Percentiles rank a stretch among this genome's conserved stretches.
Evolutionary conservation across 2,329 filamentous ascomycete species (phyloP).

Genomic region (Laburnicola sp.): DNA sequence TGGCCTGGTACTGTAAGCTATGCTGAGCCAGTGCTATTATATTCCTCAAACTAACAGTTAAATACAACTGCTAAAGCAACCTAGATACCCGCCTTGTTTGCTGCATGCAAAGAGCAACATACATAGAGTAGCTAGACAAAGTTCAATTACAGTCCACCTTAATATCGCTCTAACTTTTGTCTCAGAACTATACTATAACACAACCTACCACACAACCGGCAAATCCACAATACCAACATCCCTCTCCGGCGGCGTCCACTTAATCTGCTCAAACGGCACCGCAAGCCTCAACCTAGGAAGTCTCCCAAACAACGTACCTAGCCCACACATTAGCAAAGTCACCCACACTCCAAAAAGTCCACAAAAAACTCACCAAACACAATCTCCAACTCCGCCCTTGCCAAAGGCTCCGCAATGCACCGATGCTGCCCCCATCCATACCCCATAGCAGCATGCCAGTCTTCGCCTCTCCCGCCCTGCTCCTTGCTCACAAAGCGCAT

Average conservation of each 20-base stretch:
- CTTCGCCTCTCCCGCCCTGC: slow-evolving; percentile 18
- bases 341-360: not conserved
- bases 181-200: no score
- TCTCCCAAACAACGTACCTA: slow-evolving; percentile 43
- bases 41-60: no score
- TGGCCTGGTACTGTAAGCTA: no score
- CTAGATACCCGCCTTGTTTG: no score
- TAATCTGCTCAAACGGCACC: slow-evolving; percentile 45
- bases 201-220: slow-evolving; percentile 42
- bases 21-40: no score
- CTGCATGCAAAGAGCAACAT: no score
- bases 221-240: slow-evolving; percentile 51
- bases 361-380: slow-evolving; percentile 48
- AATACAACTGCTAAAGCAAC: no score
- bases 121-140: no score
- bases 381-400: slow-evolving; percentile 49
- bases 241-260: slow-evolving; percentile 44
- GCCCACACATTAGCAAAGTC: not conserved
- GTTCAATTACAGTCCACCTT: no score
- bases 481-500: slow-evolving; percentile 19
- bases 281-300: slow-evolving; percentile 49
- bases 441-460: slow-evolving; percentile 44
- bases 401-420: slow-evolving; percentile 52
- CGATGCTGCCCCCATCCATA: slow-evolving; percentile 54
- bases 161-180: no score